Evolutionary conservation across 2,329 filamentous ascomycete genomes (phyloP).

Genomic region (Coniochaeta pulveracea): DNA sequence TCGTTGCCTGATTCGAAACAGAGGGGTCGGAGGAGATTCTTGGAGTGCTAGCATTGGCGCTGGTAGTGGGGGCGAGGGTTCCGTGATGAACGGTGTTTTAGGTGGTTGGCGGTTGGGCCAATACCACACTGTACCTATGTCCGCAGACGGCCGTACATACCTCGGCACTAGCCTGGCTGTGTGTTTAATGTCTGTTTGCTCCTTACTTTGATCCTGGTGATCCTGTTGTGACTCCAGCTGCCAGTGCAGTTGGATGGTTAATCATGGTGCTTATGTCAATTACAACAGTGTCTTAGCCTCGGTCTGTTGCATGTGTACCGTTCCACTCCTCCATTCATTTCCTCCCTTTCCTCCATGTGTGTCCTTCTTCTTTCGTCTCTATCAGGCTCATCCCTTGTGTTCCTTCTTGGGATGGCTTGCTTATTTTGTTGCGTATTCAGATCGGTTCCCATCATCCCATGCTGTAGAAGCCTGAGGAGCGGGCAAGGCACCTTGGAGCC

Average conservation of each 20-base stretch:
- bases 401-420: too few species aligned
- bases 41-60: conserved; percentile 22
- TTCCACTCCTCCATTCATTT: too few species aligned
- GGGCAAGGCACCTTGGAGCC: too few species aligned
- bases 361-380: too few species aligned
- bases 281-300: too few species aligned
- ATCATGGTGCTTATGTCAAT: not conserved
- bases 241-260: conserved; percentile 1
- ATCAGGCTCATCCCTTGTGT: too few species aligned
- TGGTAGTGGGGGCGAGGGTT: not conserved
- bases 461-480: too few species aligned
- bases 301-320: too few species aligned
- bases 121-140: conserved; percentile 20
- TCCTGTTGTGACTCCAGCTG: not conserved
- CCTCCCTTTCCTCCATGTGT: too few species aligned
- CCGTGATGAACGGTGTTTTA: not conserved
- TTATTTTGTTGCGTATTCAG: too few species aligned
- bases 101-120: conserved; percentile 1
- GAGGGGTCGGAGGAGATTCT: conserved; percentile 25
- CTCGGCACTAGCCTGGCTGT: not conserved
- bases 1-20: conserved; percentile 28
- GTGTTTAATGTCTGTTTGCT: conserved; percentile 4
- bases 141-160: conserved; percentile 17
- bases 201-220: not conserved
- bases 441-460: too few species aligned